Evolutionary conservation across 345 rosid species (phyloP), one percentile per base, ranked within the genome.

Genomic region (Pugionium dolabratum): DNA sequence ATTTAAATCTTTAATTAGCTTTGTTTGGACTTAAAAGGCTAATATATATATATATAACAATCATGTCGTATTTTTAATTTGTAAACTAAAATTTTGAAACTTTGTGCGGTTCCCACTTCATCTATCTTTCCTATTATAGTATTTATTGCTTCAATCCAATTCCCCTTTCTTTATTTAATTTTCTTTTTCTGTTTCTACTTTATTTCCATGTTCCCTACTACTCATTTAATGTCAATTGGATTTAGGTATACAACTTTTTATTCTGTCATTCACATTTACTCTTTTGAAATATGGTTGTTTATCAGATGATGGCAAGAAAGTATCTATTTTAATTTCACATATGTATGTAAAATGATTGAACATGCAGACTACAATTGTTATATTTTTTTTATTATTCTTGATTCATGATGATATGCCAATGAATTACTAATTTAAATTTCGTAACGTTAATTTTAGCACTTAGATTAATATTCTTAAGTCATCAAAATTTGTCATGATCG

Each of bases 121-220:
- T 62, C 41, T 43, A 72, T 56, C 41, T 72, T 72, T 72, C 71
- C 54, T 64, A 59, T 41, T 58, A 57, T 58, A 72, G 71, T 49
- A 72, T 64, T 72, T 18, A 64, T 31, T 72, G 63, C 50, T 50
- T 30, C 48, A 11, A 39, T 45, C 43, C 59, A 63, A 36, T 32
- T 55, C 6, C 11, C 6, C 25, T 31, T 54, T 71, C 51, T 71
- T 54, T 39, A 6, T 54, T 7, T 55, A 42, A 34, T 63, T 52
- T 55, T 29, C 70, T 34, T 60, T 45, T 34, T 50, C 64, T 56
- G 41, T 2, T 29, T 27, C 34, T 60, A 42, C 70, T 71, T 57
- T 44, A 34, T 64, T 10, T 50, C 0, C 54, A 39, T 55, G 58
- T 47, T 64, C 57, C 50, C 56, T 64, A 62, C 54, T 4, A 29